These are phyloP conservation scores for Sarocladiaceae sp. DNA, from an alignment of 2,329 filamentous ascomycete genomes.

Conservation along the genomic window DNA sequence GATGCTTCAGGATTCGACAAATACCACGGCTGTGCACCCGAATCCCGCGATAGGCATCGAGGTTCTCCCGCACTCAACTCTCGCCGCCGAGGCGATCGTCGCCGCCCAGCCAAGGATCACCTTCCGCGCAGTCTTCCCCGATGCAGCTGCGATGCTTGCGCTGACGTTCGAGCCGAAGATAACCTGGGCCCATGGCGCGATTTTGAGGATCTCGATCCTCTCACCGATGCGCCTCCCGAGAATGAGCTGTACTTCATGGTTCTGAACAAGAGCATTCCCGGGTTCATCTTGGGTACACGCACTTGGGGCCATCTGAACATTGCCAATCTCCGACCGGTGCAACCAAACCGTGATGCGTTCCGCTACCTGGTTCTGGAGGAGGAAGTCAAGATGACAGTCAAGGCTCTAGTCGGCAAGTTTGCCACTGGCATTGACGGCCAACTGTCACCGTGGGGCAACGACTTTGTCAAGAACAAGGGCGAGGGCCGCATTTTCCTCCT, in stretches of 20 bases:
- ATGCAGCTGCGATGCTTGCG: conserved; percentile 36
- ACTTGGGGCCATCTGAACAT: conserved; percentile 38
- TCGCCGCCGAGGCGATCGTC: conserved; percentile 9
- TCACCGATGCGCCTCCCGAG: conserved; percentile 26
- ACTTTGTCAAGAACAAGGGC: conserved; percentile 45
- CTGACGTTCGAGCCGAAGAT: conserved; percentile 14
- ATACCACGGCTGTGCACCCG: conserved; percentile 23
- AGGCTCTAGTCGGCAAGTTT: conserved; percentile 41
- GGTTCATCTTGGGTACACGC: conserved; percentile 38
- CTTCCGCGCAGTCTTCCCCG: conserved; percentile 33
- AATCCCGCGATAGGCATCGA: conserved; percentile 14
- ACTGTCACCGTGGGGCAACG: conserved; percentile 37
- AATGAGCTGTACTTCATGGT: conserved; percentile 38
- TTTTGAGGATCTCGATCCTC: conserved; percentile 36
- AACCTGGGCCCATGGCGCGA: conserved; percentile 27
- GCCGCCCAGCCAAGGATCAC: conserved; percentile 23
- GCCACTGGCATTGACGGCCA: conserved; percentile 29
- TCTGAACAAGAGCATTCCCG: conserved; percentile 37
- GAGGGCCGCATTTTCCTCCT: conserved; percentile 45
- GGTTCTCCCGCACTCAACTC: conserved; percentile 10
- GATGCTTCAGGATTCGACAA: conserved; percentile 35
- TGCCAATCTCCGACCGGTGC: conserved; percentile 31
- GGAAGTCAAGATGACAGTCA: conserved; percentile 41
- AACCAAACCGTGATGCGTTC: conserved; percentile 41
- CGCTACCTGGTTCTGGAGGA: conserved; percentile 43